These are phyloP conservation scores for Nepenthes gracilis DNA, from an alignment of 148 eudicot genomes.

Conservation along the genomic window DNA sequence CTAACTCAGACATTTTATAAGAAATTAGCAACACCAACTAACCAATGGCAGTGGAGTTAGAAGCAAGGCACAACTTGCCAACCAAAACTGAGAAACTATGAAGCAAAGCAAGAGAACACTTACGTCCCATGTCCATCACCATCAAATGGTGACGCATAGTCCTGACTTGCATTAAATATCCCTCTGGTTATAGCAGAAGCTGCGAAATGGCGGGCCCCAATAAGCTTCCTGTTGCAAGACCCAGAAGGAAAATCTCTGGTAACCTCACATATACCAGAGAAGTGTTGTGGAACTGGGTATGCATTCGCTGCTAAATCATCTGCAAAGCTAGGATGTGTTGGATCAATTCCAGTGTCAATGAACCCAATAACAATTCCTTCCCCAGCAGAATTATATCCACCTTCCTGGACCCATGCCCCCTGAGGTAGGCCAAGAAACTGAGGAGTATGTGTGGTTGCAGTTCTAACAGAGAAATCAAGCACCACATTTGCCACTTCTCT, in stretches of 20 bases:
- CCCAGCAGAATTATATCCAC: conserved; percentile 82
- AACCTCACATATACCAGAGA: conserved; percentile 92
- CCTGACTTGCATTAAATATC: conserved; percentile 82
- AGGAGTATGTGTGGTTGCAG: conserved; percentile 88
- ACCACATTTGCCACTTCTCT: conserved; percentile 86
- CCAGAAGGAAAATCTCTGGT: conserved; percentile 94
- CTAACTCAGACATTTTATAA: no score
- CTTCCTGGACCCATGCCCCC: conserved; percentile 90
- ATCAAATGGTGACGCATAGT: conserved; percentile 97
- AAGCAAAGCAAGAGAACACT: conserved; percentile 23
- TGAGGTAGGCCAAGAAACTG: conserved; percentile 88
- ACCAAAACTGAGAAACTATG: background rate
- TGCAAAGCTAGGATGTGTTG: conserved; percentile 82
- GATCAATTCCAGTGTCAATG: conserved; percentile 95
- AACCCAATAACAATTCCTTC: conserved; percentile 90
- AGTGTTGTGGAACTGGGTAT: conserved; percentile 80
- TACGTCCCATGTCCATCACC: conserved; percentile 99
- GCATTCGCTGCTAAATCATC: conserved; percentile 44
- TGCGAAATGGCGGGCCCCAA: conserved; percentile 97
- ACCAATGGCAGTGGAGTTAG: background rate
- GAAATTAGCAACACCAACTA: background rate
- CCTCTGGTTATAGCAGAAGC: conserved; percentile 98
- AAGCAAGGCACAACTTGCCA: background rate
- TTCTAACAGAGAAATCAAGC: conserved; percentile 78
- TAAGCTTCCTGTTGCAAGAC: conserved; percentile 93